phyloP scores from a whole-genome alignment of 495 filamentous ascomycete genomes.

The Bacidia rubella region DNA sequence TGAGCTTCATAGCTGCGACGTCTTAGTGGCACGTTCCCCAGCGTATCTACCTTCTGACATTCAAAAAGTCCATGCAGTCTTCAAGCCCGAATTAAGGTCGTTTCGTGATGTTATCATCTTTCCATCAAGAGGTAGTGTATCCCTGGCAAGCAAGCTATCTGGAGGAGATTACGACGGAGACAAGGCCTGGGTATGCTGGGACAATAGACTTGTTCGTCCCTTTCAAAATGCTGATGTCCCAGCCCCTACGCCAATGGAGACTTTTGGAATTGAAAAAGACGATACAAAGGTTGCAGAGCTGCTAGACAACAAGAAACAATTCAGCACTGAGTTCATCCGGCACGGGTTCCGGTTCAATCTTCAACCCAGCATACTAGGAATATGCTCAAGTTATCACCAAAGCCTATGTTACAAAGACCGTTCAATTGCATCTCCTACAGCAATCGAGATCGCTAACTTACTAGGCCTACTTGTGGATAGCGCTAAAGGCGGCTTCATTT shows the following conservation, averaged over 20 bases:
- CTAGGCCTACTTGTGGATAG: constrained; percentile 72
- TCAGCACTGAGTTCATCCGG: constrained; percentile 34
- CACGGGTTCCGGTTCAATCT: constrained; percentile 53
- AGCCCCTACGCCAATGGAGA: constrained; percentile 32
- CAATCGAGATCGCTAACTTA: constrained; percentile 50
- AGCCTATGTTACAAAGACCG: constrained; percentile 42
- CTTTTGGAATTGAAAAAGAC: constrained; percentile 48
- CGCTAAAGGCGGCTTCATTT: constrained; percentile 62
- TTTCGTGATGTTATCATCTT: constrained; percentile 84
- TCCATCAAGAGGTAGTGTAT: constrained; percentile 49
- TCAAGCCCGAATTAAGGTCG: constrained; percentile 52
- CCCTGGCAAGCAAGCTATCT: constrained; percentile 69
- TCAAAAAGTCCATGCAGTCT: constrained; percentile 51
- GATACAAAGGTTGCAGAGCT: constrained; percentile 37
- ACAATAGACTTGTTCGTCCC: constrained; percentile 53
- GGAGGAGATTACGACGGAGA: constrained; percentile 94
- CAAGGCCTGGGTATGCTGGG: constrained; percentile 84
- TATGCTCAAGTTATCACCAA: constrained; percentile 63
- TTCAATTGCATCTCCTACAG: constrained; percentile 39
- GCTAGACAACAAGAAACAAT: constrained; percentile 14
- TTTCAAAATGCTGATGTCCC: constrained; percentile 61
- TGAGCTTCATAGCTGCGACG: constrained; percentile 51
- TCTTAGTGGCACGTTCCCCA: constrained; percentile 77
- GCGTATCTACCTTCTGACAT: constrained; percentile 74
- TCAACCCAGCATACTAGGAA: constrained; percentile 51